A percentile compares a stretch with the other conserved stretches of the same genome.
Conservation (phyloP, 1,284 basidiomycete genomes). For the Ceratobasidium sp. region DNA sequence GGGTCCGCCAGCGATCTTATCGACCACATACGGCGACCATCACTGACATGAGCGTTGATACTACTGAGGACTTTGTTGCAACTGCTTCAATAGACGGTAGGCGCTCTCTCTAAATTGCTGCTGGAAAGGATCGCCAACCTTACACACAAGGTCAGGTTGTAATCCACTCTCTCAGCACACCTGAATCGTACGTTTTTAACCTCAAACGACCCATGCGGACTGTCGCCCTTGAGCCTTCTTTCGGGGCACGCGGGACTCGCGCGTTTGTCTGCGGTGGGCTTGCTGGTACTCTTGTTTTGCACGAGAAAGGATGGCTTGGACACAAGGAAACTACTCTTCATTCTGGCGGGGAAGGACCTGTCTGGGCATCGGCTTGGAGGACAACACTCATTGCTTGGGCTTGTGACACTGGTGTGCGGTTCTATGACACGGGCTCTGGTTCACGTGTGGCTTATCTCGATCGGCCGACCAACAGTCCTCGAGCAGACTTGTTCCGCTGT, state of each 20-base stretch:
- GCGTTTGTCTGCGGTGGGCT: slow-evolving; percentile 94
- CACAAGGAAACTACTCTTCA: slow-evolving; percentile 91
- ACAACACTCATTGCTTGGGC: slow-evolving; percentile 94
- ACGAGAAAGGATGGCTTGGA: slow-evolving; percentile 97
- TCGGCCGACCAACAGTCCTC: slow-evolving; percentile 80
- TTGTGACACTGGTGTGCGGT: slow-evolving; percentile 93
- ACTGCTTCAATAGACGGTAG: slow-evolving; percentile 95
- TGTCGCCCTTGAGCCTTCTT: slow-evolving; percentile 91
- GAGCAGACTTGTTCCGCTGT: slow-evolving; percentile 94
- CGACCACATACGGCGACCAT: slow-evolving; percentile 93
- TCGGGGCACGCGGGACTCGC: slow-evolving; percentile 82
- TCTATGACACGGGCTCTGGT: slow-evolving; percentile 86
- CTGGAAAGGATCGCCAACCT: slow-evolving; percentile 50
- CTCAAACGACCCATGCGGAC: slow-evolving; percentile 93
- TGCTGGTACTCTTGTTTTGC: slow-evolving; percentile 84
- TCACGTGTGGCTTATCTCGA: slow-evolving; percentile 90
- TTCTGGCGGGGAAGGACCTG: slow-evolving; percentile 87
- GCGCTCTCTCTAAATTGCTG: slow-evolving; percentile 49
- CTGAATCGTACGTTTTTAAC: slow-evolving; percentile 89
- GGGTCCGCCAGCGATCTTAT: slow-evolving; percentile 88
- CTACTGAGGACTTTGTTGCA: slow-evolving; percentile 88
- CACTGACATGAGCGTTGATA: slow-evolving; percentile 86
- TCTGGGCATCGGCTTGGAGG: slow-evolving; percentile 92
- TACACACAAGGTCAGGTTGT: slow-evolving; percentile 80
- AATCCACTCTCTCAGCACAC: slow-evolving; percentile 83